A percentile compares a stretch with the other conserved stretches of the same genome.
These are phyloP conservation scores for Chytriomyces hyalinus DNA, from an alignment of 192 early-diverging fungal species.

Conservation along the genomic window DNA sequence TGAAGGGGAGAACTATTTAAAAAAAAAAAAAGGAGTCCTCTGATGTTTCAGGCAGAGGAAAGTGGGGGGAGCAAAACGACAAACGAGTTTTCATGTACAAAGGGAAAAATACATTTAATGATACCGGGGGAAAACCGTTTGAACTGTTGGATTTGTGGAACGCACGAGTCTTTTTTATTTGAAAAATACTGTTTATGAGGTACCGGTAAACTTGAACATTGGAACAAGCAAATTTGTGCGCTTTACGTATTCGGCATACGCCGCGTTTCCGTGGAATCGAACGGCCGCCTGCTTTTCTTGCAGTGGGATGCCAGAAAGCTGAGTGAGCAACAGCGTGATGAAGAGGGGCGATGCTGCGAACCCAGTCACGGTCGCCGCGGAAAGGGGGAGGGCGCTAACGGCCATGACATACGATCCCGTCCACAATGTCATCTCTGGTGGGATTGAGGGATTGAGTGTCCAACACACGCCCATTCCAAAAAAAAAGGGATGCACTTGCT, in stretches of 20 bases:
- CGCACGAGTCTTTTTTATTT: no score
- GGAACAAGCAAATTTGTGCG: constrained; percentile 32
- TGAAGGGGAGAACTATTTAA: no score
- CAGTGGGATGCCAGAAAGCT: constrained; percentile 35
- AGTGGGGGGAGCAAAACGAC: no score
- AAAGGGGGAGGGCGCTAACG: constrained; percentile 23
- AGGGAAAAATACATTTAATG: no score
- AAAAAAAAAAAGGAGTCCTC: no score
- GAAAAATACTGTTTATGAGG: no score
- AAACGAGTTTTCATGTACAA: no score
- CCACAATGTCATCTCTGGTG: constrained; percentile 33
- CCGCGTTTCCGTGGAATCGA: constrained; percentile 30
- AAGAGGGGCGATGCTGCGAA: constrained; percentile 34
- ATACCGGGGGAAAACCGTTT: no score
- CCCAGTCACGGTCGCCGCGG: background rate
- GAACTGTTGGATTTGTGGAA: no score
- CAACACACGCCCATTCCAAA: background rate
- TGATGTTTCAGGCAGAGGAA: no score
- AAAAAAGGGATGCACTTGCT: background rate
- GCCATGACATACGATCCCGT: constrained; percentile 31
- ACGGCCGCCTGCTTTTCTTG: constrained; percentile 30
- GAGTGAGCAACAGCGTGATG: constrained; percentile 24
- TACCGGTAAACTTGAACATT: constrained; percentile 1
- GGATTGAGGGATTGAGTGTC: background rate
- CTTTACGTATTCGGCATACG: constrained; percentile 32